Evolutionary conservation across 1,284 basidiomycete genomes (phyloP), one percentile per base, ranked within the genome.

Genomic region (Megacollybia platyphylla): DNA sequence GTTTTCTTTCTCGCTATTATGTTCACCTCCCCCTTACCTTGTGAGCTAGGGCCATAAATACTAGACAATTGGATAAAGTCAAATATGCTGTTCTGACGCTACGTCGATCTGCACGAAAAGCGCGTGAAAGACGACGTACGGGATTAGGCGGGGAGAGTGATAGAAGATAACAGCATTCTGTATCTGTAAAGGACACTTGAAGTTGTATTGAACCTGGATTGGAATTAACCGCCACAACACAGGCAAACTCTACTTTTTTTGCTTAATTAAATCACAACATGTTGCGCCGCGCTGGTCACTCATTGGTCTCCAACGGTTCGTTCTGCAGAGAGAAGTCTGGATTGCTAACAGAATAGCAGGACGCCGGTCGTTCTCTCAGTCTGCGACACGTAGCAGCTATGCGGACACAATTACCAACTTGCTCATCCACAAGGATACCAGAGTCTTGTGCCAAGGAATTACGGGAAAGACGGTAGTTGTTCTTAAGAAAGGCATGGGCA

Each of bases 381-480:
- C 88, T 54, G 71, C 76, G 40, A 56, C 75, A 53, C 72, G 82
- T 54, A 70, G 67, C 51, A 77, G 73, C 52, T 97, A 97, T 63
- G 88, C 82, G 47, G 87, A 89, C 60, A 94, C 90, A 46, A 85
- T 92, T 60, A 73, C 79, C 60, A 97, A 97, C 70, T 77, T 97
- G 51, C 78, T 84, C 56, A 87, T 97, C 60, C 79, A 90, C 67
- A 91, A 92, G 62, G 89, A 98, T 65, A 96, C 94, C 52, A 91
- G 79, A 62, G 92, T 97, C 37, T 68, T 96, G 47, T 88, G 87
- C 55, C 91, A 96, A 61, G 91, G 91, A 41, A 84, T 94, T 60
- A 97, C 92, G 36, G 96, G 96, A 62, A 97, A 97, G 81, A 98
- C 94, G 48, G 92, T 89, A 52, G 55, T 83, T 58, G 31, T 26